Base-by-base conservation (phyloP, 768 basidiomycete genomes). In the Lepiota venenata region DNA sequence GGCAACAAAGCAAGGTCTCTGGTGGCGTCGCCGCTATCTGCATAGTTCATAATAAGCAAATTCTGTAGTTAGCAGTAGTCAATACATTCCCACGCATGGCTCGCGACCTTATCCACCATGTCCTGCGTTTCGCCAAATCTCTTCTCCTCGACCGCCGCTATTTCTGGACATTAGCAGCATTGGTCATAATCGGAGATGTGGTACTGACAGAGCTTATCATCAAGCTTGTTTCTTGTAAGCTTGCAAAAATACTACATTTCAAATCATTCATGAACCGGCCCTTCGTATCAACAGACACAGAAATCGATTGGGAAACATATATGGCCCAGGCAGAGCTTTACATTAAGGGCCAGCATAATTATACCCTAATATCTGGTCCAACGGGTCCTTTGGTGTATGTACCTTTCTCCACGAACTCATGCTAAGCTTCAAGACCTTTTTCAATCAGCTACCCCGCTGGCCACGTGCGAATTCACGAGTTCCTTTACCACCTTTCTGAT, bases 291-390 rank as follows among this genome's bases (percentile, higher is more conserved):
- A 47, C 74, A 98, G 96, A 95, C 72, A 98, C 97, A 10, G 95
- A 99, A 71, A 99, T 99, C 62, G 97, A 99, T 71, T 98, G 92
- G 85, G 81, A 87, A 63, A 98, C 97, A 0, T 99, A 99, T 66
- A 93, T 98, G 84, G 74, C 87, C 49, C 97, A 98, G 50, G 80
- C 90, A 1, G 78, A 86, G 52, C 66, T 88, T 39, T 93, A 91
- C 71, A 62, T 90, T 44, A 80, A 82, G 51, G 94, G 94, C 32
- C 87, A 95, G 66, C 77, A 86, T 44, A 82, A 94, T 63, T 99
- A 99, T 65, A 77, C 82, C 11, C 69, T 75, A 56, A 87, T 99
- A 47, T 74, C 81, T 52, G 97, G 97, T 0, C 94, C 93, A 2
- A 97, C 93, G 5, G 97, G 97, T 14, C 92, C 90, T 8, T 73